Percentiles rank a stretch among this genome's conserved stretches.
phyloP scores from a whole-genome alignment of 2,329 filamentous ascomycete species.

The Xylaria sp. region DNA sequence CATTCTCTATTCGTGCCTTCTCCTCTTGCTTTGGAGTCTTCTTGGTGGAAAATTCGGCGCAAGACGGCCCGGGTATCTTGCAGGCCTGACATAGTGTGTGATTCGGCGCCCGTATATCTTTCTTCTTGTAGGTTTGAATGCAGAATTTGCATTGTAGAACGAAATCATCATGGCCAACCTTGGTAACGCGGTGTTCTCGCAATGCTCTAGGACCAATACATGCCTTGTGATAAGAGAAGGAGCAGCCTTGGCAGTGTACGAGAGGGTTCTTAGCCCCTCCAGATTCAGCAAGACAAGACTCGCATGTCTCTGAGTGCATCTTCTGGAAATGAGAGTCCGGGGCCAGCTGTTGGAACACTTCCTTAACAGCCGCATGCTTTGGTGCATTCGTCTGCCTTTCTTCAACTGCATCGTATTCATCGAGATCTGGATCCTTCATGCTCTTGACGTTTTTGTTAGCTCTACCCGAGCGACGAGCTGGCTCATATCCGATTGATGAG shows the following conservation, averaged over 20 bases:
- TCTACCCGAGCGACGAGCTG: conserved; percentile 60
- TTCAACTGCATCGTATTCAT: conserved; percentile 66
- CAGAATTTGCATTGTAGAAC: conserved; percentile 92
- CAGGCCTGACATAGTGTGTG: conserved; percentile 79
- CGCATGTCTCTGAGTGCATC: conserved; percentile 76
- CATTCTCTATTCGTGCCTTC: conserved; percentile 80
- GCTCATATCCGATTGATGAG: conserved; percentile 65
- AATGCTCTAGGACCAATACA: conserved; percentile 79
- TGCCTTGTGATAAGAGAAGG: conserved; percentile 80
- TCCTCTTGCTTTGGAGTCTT: conserved; percentile 85
- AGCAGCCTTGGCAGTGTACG: conserved; percentile 92
- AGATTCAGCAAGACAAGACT: conserved; percentile 71
- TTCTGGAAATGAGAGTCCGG: conserved; percentile 73
- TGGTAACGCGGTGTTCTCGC: conserved; percentile 91
- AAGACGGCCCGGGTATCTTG: conserved; percentile 71
- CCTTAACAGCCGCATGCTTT: conserved; percentile 73
- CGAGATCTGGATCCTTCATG: conserved; percentile 64
- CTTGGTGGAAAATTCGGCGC: conserved; percentile 76
- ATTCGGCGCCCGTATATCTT: conserved; percentile 75
- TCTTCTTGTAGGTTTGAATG: conserved; percentile 73
- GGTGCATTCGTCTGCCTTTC: conserved; percentile 57
- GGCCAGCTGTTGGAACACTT: conserved; percentile 74
- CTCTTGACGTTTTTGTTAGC: conserved; percentile 55
- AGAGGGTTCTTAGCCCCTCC: conserved; percentile 72
- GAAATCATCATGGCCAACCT: conserved; percentile 79